phyloP scores from a whole-genome alignment of 176 grass and related monocot species.

The Eremochloa ophiuroides region DNA sequence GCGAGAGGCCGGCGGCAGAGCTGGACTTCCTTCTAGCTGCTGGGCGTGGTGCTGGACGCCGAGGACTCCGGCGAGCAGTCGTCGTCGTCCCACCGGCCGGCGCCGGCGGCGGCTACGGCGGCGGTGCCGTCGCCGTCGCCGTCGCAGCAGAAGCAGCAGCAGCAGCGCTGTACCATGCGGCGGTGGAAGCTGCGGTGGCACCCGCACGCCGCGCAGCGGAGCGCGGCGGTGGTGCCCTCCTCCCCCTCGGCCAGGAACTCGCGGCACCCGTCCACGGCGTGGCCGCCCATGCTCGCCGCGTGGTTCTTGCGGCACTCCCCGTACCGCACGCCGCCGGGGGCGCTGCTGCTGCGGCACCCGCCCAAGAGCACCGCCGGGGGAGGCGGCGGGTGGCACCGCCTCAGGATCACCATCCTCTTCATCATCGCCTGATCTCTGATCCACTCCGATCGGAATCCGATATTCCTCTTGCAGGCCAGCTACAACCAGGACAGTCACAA shows the following conservation, averaged over 20 bases:
- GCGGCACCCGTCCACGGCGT: conserved; percentile 69
- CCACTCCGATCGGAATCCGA: neutral
- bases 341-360: neutral
- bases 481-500: neutral
- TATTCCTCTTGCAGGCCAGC: neutral
- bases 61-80: conserved; percentile 36
- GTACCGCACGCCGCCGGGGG: conserved; percentile 37
- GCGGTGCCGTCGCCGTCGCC: neutral
- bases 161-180: conserved; percentile 34
- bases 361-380: neutral
- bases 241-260: conserved; percentile 66
- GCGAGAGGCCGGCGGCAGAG: neutral
- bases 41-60: conserved; percentile 38
- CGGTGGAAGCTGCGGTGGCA: conserved; percentile 80
- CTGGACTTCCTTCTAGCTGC: neutral
- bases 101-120: neutral
- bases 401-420: conserved; percentile 41
- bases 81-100: neutral
- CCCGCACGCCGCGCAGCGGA: conserved; percentile 59
- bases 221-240: conserved; percentile 57
- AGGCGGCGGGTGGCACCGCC: conserved; percentile 32
- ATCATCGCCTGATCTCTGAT: neutral
- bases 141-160: conserved; percentile 11
- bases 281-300: conserved; percentile 61
- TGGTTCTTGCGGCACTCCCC: conserved; percentile 67